Conservation (phyloP, 2,329 filamentous ascomycete species). For the Didymella exigua region DNA sequence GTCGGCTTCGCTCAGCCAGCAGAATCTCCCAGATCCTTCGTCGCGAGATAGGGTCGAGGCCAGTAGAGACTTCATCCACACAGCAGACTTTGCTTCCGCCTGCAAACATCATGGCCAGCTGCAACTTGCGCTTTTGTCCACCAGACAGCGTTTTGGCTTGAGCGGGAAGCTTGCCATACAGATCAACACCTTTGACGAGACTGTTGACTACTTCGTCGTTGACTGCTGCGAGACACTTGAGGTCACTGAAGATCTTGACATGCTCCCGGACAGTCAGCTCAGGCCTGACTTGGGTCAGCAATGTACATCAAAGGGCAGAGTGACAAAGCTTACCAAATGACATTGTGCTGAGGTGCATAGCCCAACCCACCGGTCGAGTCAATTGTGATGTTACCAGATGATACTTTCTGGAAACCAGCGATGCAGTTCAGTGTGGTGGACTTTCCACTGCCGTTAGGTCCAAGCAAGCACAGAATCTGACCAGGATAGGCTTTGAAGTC, state of each 20-base stretch:
- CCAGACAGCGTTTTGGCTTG: slow-evolving; percentile 78
- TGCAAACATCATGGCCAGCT: slow-evolving; percentile 91
- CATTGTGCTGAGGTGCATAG: slow-evolving; percentile 36
- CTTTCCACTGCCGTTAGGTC: slow-evolving; percentile 36
- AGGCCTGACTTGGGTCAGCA: slow-evolving; percentile 43
- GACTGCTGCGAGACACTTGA: slow-evolving; percentile 28
- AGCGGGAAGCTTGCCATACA: slow-evolving; percentile 73
- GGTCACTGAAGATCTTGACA: slow-evolving; percentile 36
- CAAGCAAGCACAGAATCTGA: slow-evolving; percentile 36
- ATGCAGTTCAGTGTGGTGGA: slow-evolving; percentile 36
- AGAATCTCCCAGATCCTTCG: slow-evolving; percentile 93
- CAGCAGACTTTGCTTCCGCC: slow-evolving; percentile 85
- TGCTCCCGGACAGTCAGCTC: slow-evolving; percentile 39
- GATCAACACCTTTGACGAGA: slow-evolving; percentile 65
- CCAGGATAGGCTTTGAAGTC: slow-evolving; percentile 28
- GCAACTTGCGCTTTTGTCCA: slow-evolving; percentile 87
- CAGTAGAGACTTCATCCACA: slow-evolving; percentile 85
- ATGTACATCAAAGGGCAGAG: background rate
- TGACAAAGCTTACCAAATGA: slow-evolving; percentile 22
- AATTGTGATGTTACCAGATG: slow-evolving; percentile 29
- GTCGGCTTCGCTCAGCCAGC: slow-evolving; percentile 74
- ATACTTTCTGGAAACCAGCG: slow-evolving; percentile 29
- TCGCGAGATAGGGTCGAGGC: slow-evolving; percentile 81
- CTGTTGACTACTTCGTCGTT: slow-evolving; percentile 58
- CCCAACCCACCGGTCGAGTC: slow-evolving; percentile 33